Base-by-base conservation (phyloP, 1,284 basidiomycete genomes). In the Sporisorium reilianum region DNA sequence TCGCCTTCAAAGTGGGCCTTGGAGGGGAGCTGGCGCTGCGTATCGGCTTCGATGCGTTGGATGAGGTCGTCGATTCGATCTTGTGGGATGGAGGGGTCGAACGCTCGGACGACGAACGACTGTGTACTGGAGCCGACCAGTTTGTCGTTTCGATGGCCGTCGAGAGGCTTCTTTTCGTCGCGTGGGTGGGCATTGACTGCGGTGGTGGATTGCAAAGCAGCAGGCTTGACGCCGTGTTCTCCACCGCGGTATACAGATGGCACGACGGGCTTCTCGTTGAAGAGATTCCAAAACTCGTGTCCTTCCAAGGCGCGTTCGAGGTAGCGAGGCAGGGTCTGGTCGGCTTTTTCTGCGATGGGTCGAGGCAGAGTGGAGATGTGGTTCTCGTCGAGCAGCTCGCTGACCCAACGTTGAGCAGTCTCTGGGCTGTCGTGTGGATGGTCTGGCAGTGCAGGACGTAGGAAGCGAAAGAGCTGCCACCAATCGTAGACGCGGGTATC, bases 401-500 rank as follows among this genome's bases (percentile, higher is more conserved):
- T 30, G 14, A 69, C 72, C 76, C 76, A 78, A 0, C 50, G 32
- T 30, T 63, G 53, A 38, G 60, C 67, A 0, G 65, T 62, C 25
- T 70, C 54, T 14, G 62, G 55, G 14, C 65, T 68, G 32, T 74
- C 71, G 10, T 67, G 52, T 12, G 58, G 63, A 34, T 75, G 67
- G 22, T 70, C 73, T 6, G 73, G 73, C 9, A 75, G 9, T 2
- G 48, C 55, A 3, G 73, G 73, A 28, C 63, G 61, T 7, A 75
- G 51, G 22, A 64, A 70, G 51, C 63, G 52, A 63, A 70, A 61
- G 23, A 79, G 63, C 50, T 71, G 74, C 77, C 77, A 79, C 77
- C 77, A 79, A 40, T 79, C 77, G 53, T 79, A 79, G 10, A 77
- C 58, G 20, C 56, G 44, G 16, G 58, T 54, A 38, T 79, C 77